Percentiles rank a stretch among this genome's conserved stretches.
Conservation (phyloP, 1,139 yeast genomes). For the Arxiozyma slooffiae region DNA sequence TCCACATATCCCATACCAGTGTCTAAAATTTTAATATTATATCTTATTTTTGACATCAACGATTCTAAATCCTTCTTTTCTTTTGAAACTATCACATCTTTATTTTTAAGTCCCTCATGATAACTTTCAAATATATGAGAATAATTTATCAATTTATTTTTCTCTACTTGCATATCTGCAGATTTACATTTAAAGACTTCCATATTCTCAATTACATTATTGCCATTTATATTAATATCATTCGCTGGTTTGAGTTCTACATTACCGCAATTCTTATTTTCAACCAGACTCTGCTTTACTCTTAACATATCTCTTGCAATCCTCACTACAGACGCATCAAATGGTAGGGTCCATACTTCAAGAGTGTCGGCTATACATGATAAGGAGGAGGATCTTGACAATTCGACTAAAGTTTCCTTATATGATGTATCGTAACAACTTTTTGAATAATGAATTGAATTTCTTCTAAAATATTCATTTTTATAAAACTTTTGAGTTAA, state of each 20-base stretch:
- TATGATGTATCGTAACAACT: neutral
- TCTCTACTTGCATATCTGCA: neutral
- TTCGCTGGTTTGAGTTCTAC: neutral
- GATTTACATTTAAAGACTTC: neutral
- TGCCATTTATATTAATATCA: neutral
- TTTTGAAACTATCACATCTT: constrained; percentile 34
- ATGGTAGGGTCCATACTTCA: constrained; percentile 30
- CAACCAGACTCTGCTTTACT: constrained; percentile 2
- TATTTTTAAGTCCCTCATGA: constrained; percentile 22
- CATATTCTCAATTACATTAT: neutral
- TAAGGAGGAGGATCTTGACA: constrained; percentile 30
- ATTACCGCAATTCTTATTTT: constrained; percentile 1
- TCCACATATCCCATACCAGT: constrained; percentile 76
- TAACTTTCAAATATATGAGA: constrained; percentile 1
- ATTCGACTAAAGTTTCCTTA: neutral
- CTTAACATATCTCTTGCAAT: constrained; percentile 25
- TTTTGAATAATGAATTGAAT: constrained; percentile 14
- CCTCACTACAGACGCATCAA: constrained; percentile 27
- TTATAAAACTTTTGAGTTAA: constrained; percentile 11
- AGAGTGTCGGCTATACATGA: constrained; percentile 38
- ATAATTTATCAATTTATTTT: constrained; percentile 3
- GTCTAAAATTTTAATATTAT: constrained; percentile 65
- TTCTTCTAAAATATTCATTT: constrained; percentile 19
- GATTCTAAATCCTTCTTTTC: constrained; percentile 58
- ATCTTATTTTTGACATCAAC: constrained; percentile 64